These are phyloP conservation scores for Mollisiaceae sp. DNA, from an alignment of 2,329 filamentous ascomycete species.

Conservation along the genomic window DNA sequence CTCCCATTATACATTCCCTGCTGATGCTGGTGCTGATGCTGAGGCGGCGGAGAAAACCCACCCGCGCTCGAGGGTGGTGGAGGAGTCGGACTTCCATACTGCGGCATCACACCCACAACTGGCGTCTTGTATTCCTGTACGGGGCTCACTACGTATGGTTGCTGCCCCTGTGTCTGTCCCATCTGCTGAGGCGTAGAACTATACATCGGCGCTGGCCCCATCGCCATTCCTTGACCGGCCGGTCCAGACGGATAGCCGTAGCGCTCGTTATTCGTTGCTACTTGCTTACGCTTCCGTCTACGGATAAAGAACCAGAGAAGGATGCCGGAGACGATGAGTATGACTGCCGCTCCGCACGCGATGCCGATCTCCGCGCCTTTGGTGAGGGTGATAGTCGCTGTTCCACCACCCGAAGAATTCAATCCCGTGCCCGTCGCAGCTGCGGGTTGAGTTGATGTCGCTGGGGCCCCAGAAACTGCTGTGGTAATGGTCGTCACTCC, in stretches of 20 bases:
- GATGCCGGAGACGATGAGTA: not conserved
- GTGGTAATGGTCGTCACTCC: slow-evolving; percentile 14
- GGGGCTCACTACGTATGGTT: not conserved
- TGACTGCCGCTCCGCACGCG: slow-evolving; percentile 1
- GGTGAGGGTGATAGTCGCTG: slow-evolving; percentile 1
- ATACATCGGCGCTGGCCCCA: slow-evolving; percentile 9
- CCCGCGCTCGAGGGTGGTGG: not conserved
- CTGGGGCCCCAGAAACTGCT: not conserved
- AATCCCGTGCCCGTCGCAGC: not conserved
- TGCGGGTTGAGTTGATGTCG: not conserved
- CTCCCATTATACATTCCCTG: not conserved
- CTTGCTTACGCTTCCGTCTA: not conserved
- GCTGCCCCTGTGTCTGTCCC: not conserved
- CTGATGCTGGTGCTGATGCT: not conserved
- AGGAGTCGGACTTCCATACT: slow-evolving; percentile 6
- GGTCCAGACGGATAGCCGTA: not conserved
- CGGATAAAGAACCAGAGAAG: not conserved
- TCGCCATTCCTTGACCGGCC: too few species aligned
- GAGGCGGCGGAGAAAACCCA: not conserved
- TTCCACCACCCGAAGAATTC: not conserved
- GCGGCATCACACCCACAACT: slow-evolving; percentile 9
- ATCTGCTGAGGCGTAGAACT: not conserved
- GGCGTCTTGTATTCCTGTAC: slow-evolving; percentile 21
- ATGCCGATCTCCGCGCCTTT: slow-evolving; percentile 15
- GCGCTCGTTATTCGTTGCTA: not conserved